Percentiles rank a stretch among this genome's conserved stretches.
phyloP scores from a whole-genome alignment of 805 yeast species.

The Yamadazyma paraphyllophila region DNA sequence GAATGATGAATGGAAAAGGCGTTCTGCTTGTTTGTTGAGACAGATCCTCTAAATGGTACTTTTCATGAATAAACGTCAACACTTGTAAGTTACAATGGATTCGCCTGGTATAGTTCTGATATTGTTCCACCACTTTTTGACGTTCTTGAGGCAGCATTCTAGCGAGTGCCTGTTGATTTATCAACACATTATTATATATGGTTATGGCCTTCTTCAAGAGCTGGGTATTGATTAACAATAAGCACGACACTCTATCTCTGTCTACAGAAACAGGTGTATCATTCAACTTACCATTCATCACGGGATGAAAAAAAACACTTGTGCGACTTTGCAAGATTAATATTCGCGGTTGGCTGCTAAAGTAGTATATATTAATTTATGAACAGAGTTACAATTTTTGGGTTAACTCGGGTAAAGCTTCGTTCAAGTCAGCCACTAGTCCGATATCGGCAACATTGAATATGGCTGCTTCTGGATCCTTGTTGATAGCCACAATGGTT shows the following conservation, averaged over 20 bases:
- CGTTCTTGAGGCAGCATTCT: constrained; percentile 33
- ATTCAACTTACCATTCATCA: neutral
- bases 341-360: neutral
- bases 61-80: constrained; percentile 37
- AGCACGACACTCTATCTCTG: constrained; percentile 42
- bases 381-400: constrained; percentile 48
- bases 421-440: constrained; percentile 83
- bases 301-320: neutral
- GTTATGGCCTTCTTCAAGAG: constrained; percentile 40
- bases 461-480: constrained; percentile 92
- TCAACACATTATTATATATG: constrained; percentile 33
- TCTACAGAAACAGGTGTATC: constrained; percentile 16
- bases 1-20: constrained; percentile 48
- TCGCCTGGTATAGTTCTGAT: constrained; percentile 40
- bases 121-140: constrained; percentile 32
- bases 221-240: constrained; percentile 41
- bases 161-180: constrained; percentile 33
- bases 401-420: constrained; percentile 87
- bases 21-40: constrained; percentile 25
- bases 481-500: constrained; percentile 89
- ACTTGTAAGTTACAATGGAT: constrained; percentile 43
- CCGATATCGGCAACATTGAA: constrained; percentile 90
- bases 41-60: constrained; percentile 33
- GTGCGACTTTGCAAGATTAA: neutral
- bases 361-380: constrained; percentile 3